Evolutionary conservation across 306 rosid species (phyloP).

Genomic region (Astragalus membranaceus): DNA sequence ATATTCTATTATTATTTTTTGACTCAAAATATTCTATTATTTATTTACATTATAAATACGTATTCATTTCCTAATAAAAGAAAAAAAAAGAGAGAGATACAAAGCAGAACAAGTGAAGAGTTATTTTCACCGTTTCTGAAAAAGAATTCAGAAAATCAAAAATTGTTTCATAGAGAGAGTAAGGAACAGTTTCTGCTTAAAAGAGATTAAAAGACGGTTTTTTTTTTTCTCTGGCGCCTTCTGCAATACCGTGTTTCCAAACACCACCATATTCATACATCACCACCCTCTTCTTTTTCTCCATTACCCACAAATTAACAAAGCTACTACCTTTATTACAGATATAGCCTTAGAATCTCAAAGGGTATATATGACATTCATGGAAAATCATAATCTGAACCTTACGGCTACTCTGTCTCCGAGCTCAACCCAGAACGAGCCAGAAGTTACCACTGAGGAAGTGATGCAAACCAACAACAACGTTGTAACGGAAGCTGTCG

Average conservation of each 20-base stretch:
- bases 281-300: neutral
- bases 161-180: neutral
- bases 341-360: neutral
- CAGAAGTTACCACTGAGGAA: neutral
- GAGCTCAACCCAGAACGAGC: neutral
- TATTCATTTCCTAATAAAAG: neutral
- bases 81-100: neutral
- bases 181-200: neutral
- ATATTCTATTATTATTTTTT: neutral
- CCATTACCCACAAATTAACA: neutral
- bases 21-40: neutral
- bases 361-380: conserved; percentile 3
- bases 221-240: conserved; percentile 10
- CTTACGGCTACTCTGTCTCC: neutral
- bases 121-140: conserved; percentile 10
- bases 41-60: neutral
- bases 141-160: conserved; percentile 15
- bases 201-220: neutral
- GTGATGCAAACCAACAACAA: neutral
- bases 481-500: neutral
- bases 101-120: neutral
- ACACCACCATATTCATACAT: neutral
- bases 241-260: neutral
- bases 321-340: neutral
- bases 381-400: conserved; percentile 16